phyloP scores from a whole-genome alignment of 768 basidiomycete species.

The Galerina sulciceps region DNA sequence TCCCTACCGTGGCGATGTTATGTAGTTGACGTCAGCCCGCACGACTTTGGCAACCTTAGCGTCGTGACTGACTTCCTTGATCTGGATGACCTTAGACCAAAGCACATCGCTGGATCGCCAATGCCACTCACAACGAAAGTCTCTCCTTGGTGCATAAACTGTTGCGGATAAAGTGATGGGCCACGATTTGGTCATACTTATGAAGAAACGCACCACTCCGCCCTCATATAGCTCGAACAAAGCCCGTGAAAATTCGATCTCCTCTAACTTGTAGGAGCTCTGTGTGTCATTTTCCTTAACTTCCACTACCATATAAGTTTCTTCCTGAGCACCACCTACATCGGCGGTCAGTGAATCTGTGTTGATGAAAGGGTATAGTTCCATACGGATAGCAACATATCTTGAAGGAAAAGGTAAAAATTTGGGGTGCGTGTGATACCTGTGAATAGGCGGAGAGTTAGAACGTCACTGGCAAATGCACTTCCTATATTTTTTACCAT shows the following conservation, averaged over 20 bases:
- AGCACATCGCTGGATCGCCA: background rate
- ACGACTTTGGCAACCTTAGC: constrained; percentile 69
- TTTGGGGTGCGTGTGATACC: constrained; percentile 84
- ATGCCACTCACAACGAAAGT: constrained; percentile 68
- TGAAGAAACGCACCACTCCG: constrained; percentile 62
- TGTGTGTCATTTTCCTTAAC: constrained; percentile 44
- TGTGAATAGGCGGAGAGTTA: constrained; percentile 25
- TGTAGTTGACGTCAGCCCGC: constrained; percentile 83
- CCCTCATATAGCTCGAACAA: constrained; percentile 92
- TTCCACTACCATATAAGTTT: constrained; percentile 77
- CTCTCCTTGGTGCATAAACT: constrained; percentile 90
- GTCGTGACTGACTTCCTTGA: constrained; percentile 84
- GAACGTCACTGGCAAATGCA: background rate
- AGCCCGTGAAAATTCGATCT: constrained; percentile 81
- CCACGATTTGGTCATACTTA: background rate
- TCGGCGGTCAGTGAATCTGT: background rate
- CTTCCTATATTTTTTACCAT: constrained; percentile 48
- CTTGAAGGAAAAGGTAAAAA: constrained; percentile 78
- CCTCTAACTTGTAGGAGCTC: constrained; percentile 63
- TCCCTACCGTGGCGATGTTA: constrained; percentile 68
- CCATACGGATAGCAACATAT: constrained; percentile 67
- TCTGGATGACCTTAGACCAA: constrained; percentile 37
- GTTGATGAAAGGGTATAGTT: constrained; percentile 6
- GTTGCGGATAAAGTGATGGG: background rate
- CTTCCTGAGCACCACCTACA: constrained; percentile 69